Percentiles rank a stretch among this genome's conserved stretches.
These are phyloP conservation scores for Penicillium desertorum DNA, from an alignment of 495 filamentous ascomycete genomes.

Conservation along the genomic window DNA sequence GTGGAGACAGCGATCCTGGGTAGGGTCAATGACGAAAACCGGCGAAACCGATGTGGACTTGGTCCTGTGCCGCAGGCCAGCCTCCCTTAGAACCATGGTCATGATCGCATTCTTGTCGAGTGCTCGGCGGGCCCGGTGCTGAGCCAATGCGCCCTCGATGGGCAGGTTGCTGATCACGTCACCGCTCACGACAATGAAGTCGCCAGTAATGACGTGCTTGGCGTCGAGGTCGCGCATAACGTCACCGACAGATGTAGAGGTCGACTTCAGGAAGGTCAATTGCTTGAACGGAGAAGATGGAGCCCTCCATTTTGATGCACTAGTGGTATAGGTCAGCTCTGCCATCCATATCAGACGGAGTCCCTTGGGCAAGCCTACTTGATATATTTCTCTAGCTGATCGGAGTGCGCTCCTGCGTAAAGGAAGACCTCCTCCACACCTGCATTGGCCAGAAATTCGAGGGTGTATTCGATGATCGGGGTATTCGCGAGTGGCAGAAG, in stretches of 20 bases:
- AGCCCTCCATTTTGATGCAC: conserved; percentile 67
- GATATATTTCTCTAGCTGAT: conserved; percentile 84
- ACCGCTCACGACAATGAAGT: conserved; percentile 90
- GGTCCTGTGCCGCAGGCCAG: conserved; percentile 69
- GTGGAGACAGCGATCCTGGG: conserved; percentile 79
- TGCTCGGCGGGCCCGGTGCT: conserved; percentile 76
- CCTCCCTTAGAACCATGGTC: conserved; percentile 89
- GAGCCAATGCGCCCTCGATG: conserved; percentile 73
- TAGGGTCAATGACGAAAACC: conserved; percentile 82
- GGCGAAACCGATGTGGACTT: conserved; percentile 72
- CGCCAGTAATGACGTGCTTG: conserved; percentile 78
- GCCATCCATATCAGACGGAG: neutral
- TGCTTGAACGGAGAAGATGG: conserved; percentile 78
- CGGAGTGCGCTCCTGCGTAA: conserved; percentile 87
- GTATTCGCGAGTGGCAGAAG: conserved; percentile 90
- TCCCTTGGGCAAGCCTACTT: conserved; percentile 38
- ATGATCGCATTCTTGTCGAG: conserved; percentile 95
- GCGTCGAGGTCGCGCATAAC: conserved; percentile 92
- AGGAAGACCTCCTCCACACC: conserved; percentile 90
- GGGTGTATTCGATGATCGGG: conserved; percentile 94
- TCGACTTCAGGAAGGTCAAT: conserved; percentile 82
- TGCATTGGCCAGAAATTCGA: conserved; percentile 92
- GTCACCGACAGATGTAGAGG: conserved; percentile 86
- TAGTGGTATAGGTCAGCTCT: conserved; percentile 25
- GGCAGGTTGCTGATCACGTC: conserved; percentile 91